Conservation (phyloP, 805 yeast species). For the Yueomyces sp. region DNA sequence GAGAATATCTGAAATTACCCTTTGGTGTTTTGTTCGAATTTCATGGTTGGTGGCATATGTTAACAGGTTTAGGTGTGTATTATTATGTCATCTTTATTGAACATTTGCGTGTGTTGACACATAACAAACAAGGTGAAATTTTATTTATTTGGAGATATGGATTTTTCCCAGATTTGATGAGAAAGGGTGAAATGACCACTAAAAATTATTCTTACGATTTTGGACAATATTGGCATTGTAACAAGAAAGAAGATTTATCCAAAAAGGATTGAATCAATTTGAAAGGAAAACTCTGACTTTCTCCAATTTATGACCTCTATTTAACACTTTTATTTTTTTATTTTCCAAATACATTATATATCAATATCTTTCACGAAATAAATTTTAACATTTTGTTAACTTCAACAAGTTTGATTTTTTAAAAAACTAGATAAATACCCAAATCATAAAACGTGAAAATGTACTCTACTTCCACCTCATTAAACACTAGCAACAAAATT, state of each 20-base stretch:
- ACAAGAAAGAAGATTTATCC: no score
- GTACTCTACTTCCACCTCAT: no score
- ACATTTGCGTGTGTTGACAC: conserved; percentile 54
- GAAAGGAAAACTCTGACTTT: no score
- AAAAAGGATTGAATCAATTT: no score
- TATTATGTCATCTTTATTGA: conserved; percentile 70
- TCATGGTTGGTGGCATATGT: conserved; percentile 96
- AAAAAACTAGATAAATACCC: no score
- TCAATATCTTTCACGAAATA: no score
- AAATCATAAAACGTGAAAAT: no score
- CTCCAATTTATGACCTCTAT: no score
- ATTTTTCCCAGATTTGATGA: conserved; percentile 39
- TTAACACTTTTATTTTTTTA: no score
- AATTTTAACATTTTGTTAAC: neutral
- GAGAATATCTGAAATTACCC: conserved; percentile 58
- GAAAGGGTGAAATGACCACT: neutral
- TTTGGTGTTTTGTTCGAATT: conserved; percentile 78
- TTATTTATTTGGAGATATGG: conserved; percentile 45
- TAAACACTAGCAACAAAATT: no score
- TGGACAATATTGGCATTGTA: neutral
- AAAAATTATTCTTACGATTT: neutral
- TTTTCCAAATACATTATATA: no score
- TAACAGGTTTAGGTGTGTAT: conserved; percentile 81
- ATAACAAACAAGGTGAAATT: conserved; percentile 42
- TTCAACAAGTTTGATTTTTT: neutral